Base-by-base conservation (phyloP, 1,284 basidiomycete species). In the Afroboletus lepidellus region DNA sequence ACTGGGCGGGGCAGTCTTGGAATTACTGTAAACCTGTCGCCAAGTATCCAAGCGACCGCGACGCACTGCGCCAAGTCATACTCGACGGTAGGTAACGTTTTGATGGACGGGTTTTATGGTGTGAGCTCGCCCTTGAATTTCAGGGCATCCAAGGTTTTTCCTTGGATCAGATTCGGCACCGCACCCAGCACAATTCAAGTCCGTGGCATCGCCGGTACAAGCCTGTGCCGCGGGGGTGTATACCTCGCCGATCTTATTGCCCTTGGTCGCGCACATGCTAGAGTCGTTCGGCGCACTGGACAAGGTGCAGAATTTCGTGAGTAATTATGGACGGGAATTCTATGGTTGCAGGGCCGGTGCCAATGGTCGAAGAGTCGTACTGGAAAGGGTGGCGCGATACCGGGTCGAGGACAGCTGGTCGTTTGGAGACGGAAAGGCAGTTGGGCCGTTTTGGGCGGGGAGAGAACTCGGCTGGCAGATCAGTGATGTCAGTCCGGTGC, bases 1-100 rank as follows among this genome's bases (percentile, higher is more conserved):
- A 97, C 64, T 98, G 96, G 87, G 95, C 95, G 1, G 94, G 95
- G 7, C 94, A 98, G 72, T 85, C 92, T 0, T 92, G 92, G 80
- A 85, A 98, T 69, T 99, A 92, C 71, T 99, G 97, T 80, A 99
- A 99, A 73, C 97, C 97, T 0, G 91, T 99, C 21, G 96, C 97
- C 25, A 99, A 99, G 73, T 94, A 85, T 64, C 95, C 95, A 5
- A 87, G 91, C 59, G 97, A 99, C 70, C 80, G 96, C 25, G 72
- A 83, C 60, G 95, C 97, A 11, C 74, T 99, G 50, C 83, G 86
- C 51, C 81, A 90, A 21, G 85, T 95, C 34, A 83, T 99, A 50
- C 78, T 75, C 56, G 83, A 90, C 74, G 92, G 90, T 90, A 50
- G 46, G 71, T 51, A 29, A 30, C 20, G 18, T 29, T 37, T 27